Percentiles rank a stretch among this genome's conserved stretches.
phyloP scores from a whole-genome alignment of 2,329 filamentous ascomycete genomes.

The Aspergillus aculeatus region DNA sequence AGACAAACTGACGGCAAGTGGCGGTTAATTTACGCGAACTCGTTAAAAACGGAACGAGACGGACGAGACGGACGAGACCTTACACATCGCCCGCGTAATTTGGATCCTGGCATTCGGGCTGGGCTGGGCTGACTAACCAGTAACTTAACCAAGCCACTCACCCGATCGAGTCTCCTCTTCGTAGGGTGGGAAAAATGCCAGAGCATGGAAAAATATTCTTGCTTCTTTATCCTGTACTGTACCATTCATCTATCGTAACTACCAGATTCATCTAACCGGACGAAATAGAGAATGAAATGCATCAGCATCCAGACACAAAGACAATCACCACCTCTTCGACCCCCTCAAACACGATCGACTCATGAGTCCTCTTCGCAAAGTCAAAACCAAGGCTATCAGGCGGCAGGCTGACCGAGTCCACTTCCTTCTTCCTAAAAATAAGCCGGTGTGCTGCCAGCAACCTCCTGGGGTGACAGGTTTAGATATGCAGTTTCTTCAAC shows the following conservation, averaged over 20 bases:
- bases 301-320: too few relatives aligned
- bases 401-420: slow-evolving; percentile 12
- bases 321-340: too few relatives aligned
- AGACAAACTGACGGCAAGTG: slow-evolving; percentile 14
- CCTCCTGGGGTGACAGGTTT: neutral
- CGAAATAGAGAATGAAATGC: too few relatives aligned
- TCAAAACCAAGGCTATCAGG: slow-evolving; percentile 13
- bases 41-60: slow-evolving; percentile 18
- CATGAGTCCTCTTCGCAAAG: neutral
- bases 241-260: neutral
- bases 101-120: slow-evolving; percentile 13
- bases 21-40: slow-evolving; percentile 31
- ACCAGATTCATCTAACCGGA: neutral
- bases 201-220: neutral
- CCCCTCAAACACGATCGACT: neutral
- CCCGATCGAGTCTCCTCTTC: too few relatives aligned
- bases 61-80: slow-evolving; percentile 13
- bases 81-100: slow-evolving; percentile 22
- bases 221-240: neutral
- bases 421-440: slow-evolving; percentile 1
- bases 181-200: neutral
- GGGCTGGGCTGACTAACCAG: neutral
- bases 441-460: slow-evolving; percentile 9
- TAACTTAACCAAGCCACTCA: too few relatives aligned
- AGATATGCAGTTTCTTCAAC: too few relatives aligned